Base-by-base conservation (phyloP, 2,329 filamentous ascomycete genomes). In the Ophidiomyces ophidiicola region DNA sequence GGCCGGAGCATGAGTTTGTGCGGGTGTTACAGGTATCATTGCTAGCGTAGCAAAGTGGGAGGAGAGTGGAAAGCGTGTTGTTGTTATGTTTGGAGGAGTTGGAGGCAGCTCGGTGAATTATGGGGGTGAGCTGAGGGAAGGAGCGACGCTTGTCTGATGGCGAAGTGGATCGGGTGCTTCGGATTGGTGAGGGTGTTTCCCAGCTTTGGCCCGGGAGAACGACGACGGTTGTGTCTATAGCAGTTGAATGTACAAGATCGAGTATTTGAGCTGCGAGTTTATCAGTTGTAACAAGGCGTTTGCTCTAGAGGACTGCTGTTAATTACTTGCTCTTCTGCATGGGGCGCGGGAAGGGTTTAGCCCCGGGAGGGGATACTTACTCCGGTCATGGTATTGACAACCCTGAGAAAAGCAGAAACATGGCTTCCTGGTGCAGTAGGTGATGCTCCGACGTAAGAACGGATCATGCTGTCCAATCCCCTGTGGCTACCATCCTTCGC, bases 1-100 rank as follows among this genome's bases (percentile, higher is more conserved):
- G 86, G 39, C 80, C 77, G 10, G 81, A 84, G 70, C 90, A 98
- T 56, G 76, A 76, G 51, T 76, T 72, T 2, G 90, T 98, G 28
- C 66, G 67, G 42, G 70, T 69, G 35, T 71, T 63, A 63, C 88
- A 96, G 42, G 71, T 67, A 28, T 78, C 74, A 50, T 76, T 63
- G 2, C 78, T 78, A 37, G 68, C 58, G 68, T 92, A 88, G 70
- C 88, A 96, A 32, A 75, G 62, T 5, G 82, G 80, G 32, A 87
- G 69, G 17, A 74, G 64, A 39, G 70, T 69, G 21, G 60, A 60
- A 51, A 44, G 60, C n/a, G 24, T 41, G 32, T 19, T 21, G 19
- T 41, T 53, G 42, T 62, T 43, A 36, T 50, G 31, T 46, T 46
- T 50, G 11, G 47, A 48, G 21, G 54, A 49, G 28, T 56, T 57